phyloP scores from a whole-genome alignment of 768 basidiomycete genomes.

The Pholiota molesta region DNA sequence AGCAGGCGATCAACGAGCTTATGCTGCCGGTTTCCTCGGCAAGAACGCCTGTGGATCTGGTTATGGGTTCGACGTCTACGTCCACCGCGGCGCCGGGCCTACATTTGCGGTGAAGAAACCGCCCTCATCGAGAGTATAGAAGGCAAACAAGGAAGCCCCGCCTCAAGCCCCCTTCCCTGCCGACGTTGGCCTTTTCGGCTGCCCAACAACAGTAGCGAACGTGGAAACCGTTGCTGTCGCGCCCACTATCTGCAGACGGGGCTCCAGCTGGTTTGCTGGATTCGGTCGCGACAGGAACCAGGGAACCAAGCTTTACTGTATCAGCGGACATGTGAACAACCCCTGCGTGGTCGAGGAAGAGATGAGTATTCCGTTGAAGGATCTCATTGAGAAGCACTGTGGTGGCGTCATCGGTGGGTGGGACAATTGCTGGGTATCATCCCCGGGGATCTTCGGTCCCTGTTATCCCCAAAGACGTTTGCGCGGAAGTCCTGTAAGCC shows the following conservation, averaged over 20 bases:
- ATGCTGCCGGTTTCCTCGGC: conserved; percentile 85
- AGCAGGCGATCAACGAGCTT: conserved; percentile 97
- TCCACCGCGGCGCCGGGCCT: conserved; percentile 99
- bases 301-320: conserved; percentile 97
- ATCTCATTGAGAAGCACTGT: conserved; percentile 95
- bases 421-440: conserved; percentile 98
- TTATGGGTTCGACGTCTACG: conserved; percentile 95
- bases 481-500: conserved; percentile 84
- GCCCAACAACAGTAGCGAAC: conserved; percentile 96
- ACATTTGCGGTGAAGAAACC: conserved; percentile 99
- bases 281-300: conserved; percentile 93
- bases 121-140: conserved; percentile 96
- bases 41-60: conserved; percentile 91
- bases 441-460: conserved; percentile 96
- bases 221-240: conserved; percentile 99
- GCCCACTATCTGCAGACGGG: conserved; percentile 93
- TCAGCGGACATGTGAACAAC: conserved; percentile 97
- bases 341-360: conserved; percentile 98
- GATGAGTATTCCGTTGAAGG: conserved; percentile 96
- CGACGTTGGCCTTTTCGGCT: conserved; percentile 96
- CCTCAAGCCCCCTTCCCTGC: conserved; percentile 99
- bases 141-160: conserved; percentile 97
- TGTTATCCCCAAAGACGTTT: conserved; percentile 81
- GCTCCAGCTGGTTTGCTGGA: conserved; percentile 86
- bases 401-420: conserved; percentile 94